A percentile compares a stretch with the other conserved stretches of the same genome.
phyloP scores from a whole-genome alignment of 2,329 filamentous ascomycete species.

The Ceratocystis destructans region DNA sequence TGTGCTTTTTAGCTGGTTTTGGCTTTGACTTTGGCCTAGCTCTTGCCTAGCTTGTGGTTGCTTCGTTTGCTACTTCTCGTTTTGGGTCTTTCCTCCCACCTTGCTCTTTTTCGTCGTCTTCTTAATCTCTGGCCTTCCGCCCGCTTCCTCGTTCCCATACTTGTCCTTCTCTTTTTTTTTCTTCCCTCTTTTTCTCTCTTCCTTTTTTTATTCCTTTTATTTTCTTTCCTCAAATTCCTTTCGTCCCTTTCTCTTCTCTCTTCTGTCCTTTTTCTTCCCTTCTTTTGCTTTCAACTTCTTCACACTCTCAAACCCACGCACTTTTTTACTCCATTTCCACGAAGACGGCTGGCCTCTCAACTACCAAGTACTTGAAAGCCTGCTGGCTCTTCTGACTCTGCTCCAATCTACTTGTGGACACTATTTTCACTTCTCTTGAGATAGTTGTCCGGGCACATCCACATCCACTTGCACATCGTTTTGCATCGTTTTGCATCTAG shows the following conservation, averaged over 20 bases:
- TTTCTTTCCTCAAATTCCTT: conserved; percentile 6
- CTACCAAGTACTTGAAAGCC: conserved; percentile 16
- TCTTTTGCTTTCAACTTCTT: background rate
- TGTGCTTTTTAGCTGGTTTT: background rate
- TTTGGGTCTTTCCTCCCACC: background rate
- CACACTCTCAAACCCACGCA: background rate
- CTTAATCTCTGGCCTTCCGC: conserved; percentile 11
- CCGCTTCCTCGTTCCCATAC: conserved; percentile 1
- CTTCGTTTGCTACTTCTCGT: background rate
- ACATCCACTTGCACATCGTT: background rate
- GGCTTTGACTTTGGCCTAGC: background rate
- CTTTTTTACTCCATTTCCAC: background rate
- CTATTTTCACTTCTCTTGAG: conserved; percentile 8
- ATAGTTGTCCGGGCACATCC: background rate
- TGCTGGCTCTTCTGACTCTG: conserved; percentile 10
- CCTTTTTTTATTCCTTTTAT: conserved; percentile 6
- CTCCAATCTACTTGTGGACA: background rate
- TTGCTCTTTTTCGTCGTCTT: conserved; percentile 2
- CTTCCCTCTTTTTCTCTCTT: conserved; percentile 12
- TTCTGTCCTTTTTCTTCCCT: conserved; percentile 1
- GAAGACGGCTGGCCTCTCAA: conserved; percentile 17
- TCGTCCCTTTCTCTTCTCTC: conserved; percentile 9
- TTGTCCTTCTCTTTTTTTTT: conserved; percentile 20
- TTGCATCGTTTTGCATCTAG: background rate
- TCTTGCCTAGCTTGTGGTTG: background rate